Evolutionary conservation across 1,139 yeast species (phyloP), one percentile per base, ranked within the genome.

Genomic region (Geotrichum klebahnii): DNA sequence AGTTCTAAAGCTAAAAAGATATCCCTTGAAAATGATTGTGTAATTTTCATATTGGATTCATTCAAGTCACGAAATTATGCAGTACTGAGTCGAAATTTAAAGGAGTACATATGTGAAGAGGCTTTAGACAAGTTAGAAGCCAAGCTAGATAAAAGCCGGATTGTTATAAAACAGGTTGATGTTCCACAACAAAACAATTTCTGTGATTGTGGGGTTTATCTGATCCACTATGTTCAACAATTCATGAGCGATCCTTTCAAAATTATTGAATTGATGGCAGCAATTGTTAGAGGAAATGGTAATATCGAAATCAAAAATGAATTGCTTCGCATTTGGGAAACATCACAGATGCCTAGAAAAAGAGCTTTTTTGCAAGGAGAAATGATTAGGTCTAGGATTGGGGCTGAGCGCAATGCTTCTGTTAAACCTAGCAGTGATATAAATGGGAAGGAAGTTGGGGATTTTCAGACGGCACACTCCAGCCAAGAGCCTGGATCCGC

Each of bases 201-300:
- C 67, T 87, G 90, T 62, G 98, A 94, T 65, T 94, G 99, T 69
- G 99, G 99, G 1, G 80, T 94, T 20, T 97, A 87, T 68, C 85
- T 92, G 3, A 82, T 94, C 23, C 84, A 84, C 60, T 92, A 87
- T 61, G 78, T 86, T 20, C 76, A 78, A 54, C 78, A 77, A 58
- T 84, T 90, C 71, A 70, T 87, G 46, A 68, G 71, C 33, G 67
- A 76, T 44, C 80, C 82, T 0, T 63, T 63, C 0, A 70, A 63
- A 38, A 79, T 86, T 53, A 73, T 81, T 35, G 63, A 66, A 32
- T 59, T 78, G 10, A 82, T 89, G 87, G 48, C 48, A 5, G 19
- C 29, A 19, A 20, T 38, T 17, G 33, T 19, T 23, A 45, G 32
- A 24, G 26, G 16, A 8, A 31, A 22, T 10, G 17, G 9, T 14